Evolutionary conservation across 2,329 filamentous ascomycete genomes (phyloP).

Genomic region (Stagonosporopsis vannaccii): DNA sequence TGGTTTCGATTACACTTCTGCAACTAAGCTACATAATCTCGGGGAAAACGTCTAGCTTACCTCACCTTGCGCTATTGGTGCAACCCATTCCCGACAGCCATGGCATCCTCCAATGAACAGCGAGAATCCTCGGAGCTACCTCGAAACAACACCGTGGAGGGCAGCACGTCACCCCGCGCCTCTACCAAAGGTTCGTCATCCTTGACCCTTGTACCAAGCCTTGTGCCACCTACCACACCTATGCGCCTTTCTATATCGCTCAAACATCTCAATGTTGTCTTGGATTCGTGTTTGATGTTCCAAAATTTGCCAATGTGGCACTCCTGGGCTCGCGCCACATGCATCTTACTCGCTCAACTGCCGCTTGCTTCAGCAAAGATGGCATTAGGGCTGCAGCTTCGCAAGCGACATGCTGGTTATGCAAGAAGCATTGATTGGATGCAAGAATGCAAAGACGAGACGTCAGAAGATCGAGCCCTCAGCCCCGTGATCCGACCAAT

Average conservation of each 20-base stretch:
- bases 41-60: slow-evolving; percentile 11
- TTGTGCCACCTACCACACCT: slow-evolving; percentile 7
- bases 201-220: slow-evolving; percentile 11
- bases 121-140: slow-evolving; percentile 24
- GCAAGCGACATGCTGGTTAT: background rate
- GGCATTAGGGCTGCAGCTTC: background rate
- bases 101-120: slow-evolving; percentile 41
- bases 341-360: background rate
- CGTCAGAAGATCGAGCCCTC: background rate
- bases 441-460: slow-evolving; percentile 1
- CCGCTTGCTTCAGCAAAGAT: background rate
- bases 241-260: slow-evolving; percentile 4
- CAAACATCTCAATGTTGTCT: background rate
- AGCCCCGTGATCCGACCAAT: slow-evolving; percentile 6
- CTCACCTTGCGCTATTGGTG: slow-evolving; percentile 3
- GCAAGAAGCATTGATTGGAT: background rate
- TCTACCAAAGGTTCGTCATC: slow-evolving; percentile 43
- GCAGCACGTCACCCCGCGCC: slow-evolving; percentile 37
- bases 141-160: slow-evolving; percentile 28
- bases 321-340: background rate
- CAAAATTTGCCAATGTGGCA: background rate
- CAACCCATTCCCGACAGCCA: slow-evolving; percentile 16
- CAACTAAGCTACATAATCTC: slow-evolving; percentile 6
- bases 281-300: background rate
- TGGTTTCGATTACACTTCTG: slow-evolving; percentile 9